Conservation (phyloP, 495 filamentous ascomycete species). For the Daldinia grandis region DNA sequence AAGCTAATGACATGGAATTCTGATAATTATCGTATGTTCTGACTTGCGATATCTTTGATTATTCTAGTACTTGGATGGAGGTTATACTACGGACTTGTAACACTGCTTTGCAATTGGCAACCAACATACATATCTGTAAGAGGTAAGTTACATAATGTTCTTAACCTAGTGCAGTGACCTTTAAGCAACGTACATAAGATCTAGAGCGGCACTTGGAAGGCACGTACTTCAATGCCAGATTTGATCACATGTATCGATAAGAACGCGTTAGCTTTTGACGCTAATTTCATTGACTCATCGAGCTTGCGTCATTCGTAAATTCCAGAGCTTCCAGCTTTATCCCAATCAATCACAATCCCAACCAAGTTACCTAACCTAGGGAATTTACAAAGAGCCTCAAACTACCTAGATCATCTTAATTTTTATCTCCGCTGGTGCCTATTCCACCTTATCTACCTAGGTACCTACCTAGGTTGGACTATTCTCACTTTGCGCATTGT, state of each 20-base stretch:
- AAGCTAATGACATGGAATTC: too few relatives aligned
- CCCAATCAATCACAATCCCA: too few relatives aligned
- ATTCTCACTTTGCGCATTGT: not conserved
- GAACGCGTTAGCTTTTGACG: not conserved
- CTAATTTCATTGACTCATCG: not conserved
- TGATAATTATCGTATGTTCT: too few relatives aligned
- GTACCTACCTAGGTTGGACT: too few relatives aligned
- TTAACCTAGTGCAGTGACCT: not conserved
- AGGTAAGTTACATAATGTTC: too few relatives aligned
- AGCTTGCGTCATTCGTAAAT: constrained; percentile 3
- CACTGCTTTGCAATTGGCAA: not conserved
- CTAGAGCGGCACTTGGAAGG: not conserved
- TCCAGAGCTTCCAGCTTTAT: not conserved
- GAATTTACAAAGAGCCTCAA: constrained; percentile 11
- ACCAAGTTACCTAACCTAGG: too few relatives aligned
- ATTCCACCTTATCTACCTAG: not conserved
- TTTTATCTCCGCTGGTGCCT: not conserved
- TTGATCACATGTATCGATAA: not conserved
- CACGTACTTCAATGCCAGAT: not conserved
- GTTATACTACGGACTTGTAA: too few relatives aligned
- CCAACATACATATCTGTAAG: not conserved
- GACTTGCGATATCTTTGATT: too few relatives aligned
- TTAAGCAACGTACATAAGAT: not conserved
- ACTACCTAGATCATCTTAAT: not conserved
- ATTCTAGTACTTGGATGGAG: too few relatives aligned